Evolutionary conservation across 495 filamentous ascomycete genomes (phyloP), one percentile per base, ranked within the genome.

Genomic region (Aspergillus biplanus): DNA sequence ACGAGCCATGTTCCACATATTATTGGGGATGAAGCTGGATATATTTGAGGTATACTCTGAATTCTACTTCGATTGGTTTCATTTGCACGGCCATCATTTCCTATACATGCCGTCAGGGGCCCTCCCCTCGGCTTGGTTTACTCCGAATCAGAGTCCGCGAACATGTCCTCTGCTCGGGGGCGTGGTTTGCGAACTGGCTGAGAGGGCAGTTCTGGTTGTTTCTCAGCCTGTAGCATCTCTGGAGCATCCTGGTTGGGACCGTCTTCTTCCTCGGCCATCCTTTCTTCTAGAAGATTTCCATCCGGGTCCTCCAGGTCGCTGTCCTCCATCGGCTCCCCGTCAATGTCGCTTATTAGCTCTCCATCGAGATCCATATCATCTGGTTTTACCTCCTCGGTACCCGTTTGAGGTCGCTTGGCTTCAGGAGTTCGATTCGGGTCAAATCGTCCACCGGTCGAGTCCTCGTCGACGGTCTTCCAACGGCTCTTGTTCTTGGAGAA

Each of bases 81-180:
- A 33, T 42, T 16, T 8, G 32, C 33, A 3, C 31, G 34, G 34
- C 21, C 11, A 18, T 65, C 58, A 56, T 59, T 31, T 34, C 35
- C 13, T 33, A 33, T 35, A 55, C 35, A 62, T 58, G 18, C 7
- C 47, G 15, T 12, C 37, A 42, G 35, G 13, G 31, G 44, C 6
- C 46, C 39, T 49, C 21, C 37, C n/a, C 11, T 44, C 39, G 8
- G n/a, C 39, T 13, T 44, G 11, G 8, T 13, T 12, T 44, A 27
- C 50, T 83, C 80, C n/a, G 73, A 74, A 48, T 85, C 82, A 1
- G 83, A 87, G 68, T 85, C 89, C 15, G 90, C 93, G 85, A 97
- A 97, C 92, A 97, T 96, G 70, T 97, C 93, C 69, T 92, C 92
- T 5, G 93, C 93, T 65, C 87, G 91, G 71, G 92, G 91, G 53